Conservation (phyloP, 202 grass and related monocot genomes). For the Panicum virgatum region DNA sequence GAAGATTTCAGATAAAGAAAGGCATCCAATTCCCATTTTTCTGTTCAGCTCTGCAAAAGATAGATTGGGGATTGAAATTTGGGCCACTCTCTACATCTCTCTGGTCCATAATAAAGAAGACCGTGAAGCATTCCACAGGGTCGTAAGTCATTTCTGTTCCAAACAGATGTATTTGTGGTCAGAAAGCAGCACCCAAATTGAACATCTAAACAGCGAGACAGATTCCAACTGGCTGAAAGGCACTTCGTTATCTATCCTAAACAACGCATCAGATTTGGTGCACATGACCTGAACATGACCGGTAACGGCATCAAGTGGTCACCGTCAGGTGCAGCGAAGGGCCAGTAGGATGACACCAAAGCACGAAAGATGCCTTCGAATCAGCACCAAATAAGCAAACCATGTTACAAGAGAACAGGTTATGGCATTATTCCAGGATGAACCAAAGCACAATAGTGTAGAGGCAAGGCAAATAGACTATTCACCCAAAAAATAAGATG, state of each 20-base stretch:
- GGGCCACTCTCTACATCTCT: not conserved
- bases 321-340: not conserved
- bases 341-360: conserved; percentile 15
- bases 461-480: not conserved
- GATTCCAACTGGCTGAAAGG: conserved; percentile 23
- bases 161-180: not conserved
- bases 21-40: not conserved
- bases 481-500: not conserved
- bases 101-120: not conserved
- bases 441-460: not conserved
- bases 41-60: not conserved
- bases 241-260: not conserved
- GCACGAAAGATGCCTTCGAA: conserved; percentile 7
- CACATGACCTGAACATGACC: conserved; percentile 15
- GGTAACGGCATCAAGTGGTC: not conserved
- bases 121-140: not conserved
- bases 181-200: not conserved
- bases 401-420: conserved; percentile 14
- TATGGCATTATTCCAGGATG: conserved; percentile 21
- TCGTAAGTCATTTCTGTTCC: not conserved
- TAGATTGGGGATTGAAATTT: not conserved
- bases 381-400: conserved; percentile 11
- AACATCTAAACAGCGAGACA: not conserved
- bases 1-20: not conserved
- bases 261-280: conserved; percentile 1